A percentile compares a stretch with the other conserved stretches of the same genome.
phyloP scores from a whole-genome alignment of 768 basidiomycete genomes.

The Pisolithus tinctorius region DNA sequence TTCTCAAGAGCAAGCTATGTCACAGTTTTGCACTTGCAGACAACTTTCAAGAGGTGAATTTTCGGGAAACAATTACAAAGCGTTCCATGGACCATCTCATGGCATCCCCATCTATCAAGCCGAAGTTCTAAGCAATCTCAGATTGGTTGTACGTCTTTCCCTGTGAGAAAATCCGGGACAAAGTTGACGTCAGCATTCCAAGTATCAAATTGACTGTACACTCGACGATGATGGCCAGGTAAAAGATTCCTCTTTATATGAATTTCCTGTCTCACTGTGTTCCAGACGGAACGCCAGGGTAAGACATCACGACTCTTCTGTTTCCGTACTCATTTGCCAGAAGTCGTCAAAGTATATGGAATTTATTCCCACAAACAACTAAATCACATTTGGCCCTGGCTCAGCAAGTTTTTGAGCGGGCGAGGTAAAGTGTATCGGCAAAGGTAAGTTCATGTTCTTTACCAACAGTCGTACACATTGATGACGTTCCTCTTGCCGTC shows the following conservation, averaged over 20 bases:
- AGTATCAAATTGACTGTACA: conserved; percentile 35
- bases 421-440: conserved; percentile 43
- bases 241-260: neutral
- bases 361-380: conserved; percentile 41
- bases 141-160: conserved; percentile 35
- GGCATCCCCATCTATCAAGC: conserved; percentile 55
- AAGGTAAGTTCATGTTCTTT: conserved; percentile 27
- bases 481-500: neutral
- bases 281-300: conserved; percentile 29
- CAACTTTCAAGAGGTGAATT: conserved; percentile 60
- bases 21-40: conserved; percentile 14
- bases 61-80: conserved; percentile 55
- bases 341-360: conserved; percentile 39
- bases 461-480: neutral
- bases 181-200: neutral
- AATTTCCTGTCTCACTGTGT: neutral
- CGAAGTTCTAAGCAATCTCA: conserved; percentile 44
- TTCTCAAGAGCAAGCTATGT: neutral
- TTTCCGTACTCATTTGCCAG: neutral
- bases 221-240: conserved; percentile 27
- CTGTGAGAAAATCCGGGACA: too few species aligned
- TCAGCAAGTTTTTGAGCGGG: conserved; percentile 30
- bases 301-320: neutral
- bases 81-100: conserved; percentile 33
- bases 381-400: conserved; percentile 35